phyloP scores from a whole-genome alignment of 2,329 filamentous ascomycete species.

The Stagonosporopsis vannaccii region DNA sequence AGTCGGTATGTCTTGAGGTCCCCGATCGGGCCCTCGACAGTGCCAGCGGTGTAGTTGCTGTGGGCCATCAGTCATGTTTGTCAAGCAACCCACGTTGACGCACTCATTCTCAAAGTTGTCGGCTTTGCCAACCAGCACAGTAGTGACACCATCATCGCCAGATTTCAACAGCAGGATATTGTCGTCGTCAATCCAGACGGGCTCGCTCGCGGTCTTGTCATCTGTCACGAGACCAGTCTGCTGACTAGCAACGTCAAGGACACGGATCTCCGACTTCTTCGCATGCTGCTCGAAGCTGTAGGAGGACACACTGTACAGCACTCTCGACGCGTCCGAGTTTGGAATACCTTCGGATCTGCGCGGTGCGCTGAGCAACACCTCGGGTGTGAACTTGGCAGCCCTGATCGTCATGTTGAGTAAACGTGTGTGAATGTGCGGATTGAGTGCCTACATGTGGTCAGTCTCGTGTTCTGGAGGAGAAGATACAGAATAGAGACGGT shows the following conservation, averaged over 20 bases:
- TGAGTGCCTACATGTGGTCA: constrained; percentile 19
- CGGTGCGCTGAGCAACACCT: constrained; percentile 78
- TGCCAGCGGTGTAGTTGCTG: constrained; percentile 53
- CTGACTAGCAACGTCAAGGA: constrained; percentile 73
- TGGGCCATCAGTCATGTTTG: constrained; percentile 1
- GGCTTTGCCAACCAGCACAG: constrained; percentile 44
- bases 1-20: constrained; percentile 57
- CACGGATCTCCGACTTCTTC: constrained; percentile 71
- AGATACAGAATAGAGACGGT: constrained; percentile 14
- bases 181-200: constrained; percentile 78
- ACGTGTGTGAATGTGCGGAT: neutral
- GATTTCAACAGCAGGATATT: constrained; percentile 64
- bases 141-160: constrained; percentile 51
- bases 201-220: constrained; percentile 70
- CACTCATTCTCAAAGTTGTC: constrained; percentile 45
- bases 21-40: constrained; percentile 55
- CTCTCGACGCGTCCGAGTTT: constrained; percentile 70
- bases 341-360: constrained; percentile 74
- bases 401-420: constrained; percentile 68
- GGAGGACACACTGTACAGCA: constrained; percentile 73
- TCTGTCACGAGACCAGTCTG: constrained; percentile 71
- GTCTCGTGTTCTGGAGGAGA: constrained; percentile 11
- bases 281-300: constrained; percentile 82
- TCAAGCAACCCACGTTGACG: neutral
- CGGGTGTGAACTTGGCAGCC: constrained; percentile 75